These are phyloP conservation scores for Hypomontagnella submonticulosa DNA, from an alignment of 495 filamentous ascomycete species.

Conservation along the genomic window DNA sequence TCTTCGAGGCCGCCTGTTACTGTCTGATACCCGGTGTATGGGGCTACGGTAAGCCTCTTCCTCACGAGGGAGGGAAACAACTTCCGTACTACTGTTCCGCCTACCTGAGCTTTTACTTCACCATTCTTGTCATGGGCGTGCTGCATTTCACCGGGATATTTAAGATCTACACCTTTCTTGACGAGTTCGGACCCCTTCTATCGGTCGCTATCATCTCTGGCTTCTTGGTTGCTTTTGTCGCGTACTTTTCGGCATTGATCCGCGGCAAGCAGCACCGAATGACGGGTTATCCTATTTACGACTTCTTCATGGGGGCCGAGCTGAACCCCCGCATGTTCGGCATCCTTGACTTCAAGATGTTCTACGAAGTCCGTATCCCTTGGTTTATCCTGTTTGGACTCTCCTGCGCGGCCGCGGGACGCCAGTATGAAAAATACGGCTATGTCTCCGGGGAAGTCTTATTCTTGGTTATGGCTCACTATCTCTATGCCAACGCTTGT, in stretches of 20 bases:
- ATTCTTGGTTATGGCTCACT: conserved; percentile 94
- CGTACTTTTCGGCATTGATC: conserved; percentile 82
- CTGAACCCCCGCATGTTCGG: conserved; percentile 95
- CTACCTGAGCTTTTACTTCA: conserved; percentile 86
- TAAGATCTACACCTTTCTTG: conserved; percentile 91
- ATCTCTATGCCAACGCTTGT: conserved; percentile 95
- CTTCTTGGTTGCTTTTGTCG: conserved; percentile 79
- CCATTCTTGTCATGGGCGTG: conserved; percentile 70
- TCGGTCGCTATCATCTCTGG: conserved; percentile 91
- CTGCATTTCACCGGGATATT: conserved; percentile 87
- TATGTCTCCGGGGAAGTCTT: conserved; percentile 90
- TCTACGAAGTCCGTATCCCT: conserved; percentile 96
- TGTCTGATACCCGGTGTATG: conserved; percentile 85
- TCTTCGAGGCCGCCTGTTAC: conserved; percentile 85
- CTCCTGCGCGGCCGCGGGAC: conserved; percentile 78
- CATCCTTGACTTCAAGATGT: conserved; percentile 98
- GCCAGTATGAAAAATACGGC: conserved; percentile 89
- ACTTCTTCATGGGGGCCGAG: conserved; percentile 99
- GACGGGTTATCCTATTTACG: conserved; percentile 91
- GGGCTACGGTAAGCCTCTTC: conserved; percentile 84
- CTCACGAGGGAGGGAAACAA: conserved; percentile 82
- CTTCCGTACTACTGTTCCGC: conserved; percentile 94
- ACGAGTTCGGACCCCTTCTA: conserved; percentile 93
- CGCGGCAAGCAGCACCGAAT: conserved; percentile 90
- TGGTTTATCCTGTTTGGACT: conserved; percentile 94